Evolutionary conservation across 2,329 filamentous ascomycete species (phyloP).

Genomic region (Diatrype stigma): DNA sequence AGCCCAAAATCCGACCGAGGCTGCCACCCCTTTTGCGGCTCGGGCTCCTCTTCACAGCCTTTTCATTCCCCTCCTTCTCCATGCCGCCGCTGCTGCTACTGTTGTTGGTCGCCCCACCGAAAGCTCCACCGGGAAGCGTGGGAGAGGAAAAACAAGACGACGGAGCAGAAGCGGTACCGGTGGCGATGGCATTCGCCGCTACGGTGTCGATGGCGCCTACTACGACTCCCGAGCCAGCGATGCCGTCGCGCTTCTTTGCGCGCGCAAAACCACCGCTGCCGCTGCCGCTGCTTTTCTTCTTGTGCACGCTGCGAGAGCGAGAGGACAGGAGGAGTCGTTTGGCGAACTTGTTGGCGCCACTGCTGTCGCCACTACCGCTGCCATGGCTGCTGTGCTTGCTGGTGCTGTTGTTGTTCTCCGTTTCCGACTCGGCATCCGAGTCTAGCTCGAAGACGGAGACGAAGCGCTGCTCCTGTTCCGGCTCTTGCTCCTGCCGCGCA

Average conservation of each 20-base stretch:
- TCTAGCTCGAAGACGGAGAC: conserved; percentile 48
- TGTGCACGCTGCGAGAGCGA: conserved; percentile 40
- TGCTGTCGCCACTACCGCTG: conserved; percentile 6
- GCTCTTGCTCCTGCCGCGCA: conserved; percentile 11
- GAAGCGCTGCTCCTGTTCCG: conserved; percentile 19
- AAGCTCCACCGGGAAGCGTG: background rate
- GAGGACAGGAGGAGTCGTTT: conserved; percentile 33
- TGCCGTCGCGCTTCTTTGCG: conserved; percentile 15
- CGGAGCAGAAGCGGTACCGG: too few relatives aligned
- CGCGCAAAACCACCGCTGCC: conserved; percentile 4
- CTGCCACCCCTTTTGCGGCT: conserved; percentile 23
- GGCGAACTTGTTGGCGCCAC: conserved; percentile 24
- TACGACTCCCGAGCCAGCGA: too few relatives aligned
- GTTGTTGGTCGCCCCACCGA: too few relatives aligned
- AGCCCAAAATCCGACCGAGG: conserved; percentile 23
- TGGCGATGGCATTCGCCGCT: too few relatives aligned
- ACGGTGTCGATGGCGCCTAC: too few relatives aligned
- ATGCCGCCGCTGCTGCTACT: background rate
- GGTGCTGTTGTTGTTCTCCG: conserved; percentile 9
- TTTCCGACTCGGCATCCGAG: conserved; percentile 37
- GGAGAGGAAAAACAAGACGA: background rate
- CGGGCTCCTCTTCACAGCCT: conserved; percentile 4
- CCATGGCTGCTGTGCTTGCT: conserved; percentile 6
- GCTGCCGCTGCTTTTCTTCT: conserved; percentile 19
- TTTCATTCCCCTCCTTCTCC: background rate